Conservation (phyloP, 2,329 filamentous ascomycete species). For the Apiospora aurea region DNA sequence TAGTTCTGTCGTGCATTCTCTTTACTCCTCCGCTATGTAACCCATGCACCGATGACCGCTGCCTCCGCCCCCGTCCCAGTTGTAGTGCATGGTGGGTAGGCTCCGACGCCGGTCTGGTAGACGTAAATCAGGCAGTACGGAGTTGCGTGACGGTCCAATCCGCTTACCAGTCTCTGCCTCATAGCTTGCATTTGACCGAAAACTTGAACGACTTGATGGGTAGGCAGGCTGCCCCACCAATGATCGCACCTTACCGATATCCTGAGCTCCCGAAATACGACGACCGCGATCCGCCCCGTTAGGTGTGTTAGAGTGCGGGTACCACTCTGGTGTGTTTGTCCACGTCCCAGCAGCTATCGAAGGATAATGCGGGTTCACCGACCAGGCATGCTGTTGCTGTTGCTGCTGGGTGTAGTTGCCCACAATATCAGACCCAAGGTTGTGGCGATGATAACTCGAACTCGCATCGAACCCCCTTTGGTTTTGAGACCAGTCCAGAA, state of each 20-base stretch:
- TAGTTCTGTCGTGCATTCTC: not conserved
- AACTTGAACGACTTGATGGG: not conserved
- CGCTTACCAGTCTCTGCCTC: not conserved
- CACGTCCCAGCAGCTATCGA: not conserved
- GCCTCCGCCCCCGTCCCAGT: slow-evolving; percentile 23
- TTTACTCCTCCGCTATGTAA: slow-evolving; percentile 22
- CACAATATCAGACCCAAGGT: not conserved
- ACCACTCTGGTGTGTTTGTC: not conserved
- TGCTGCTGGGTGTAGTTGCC: not conserved
- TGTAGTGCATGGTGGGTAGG: slow-evolving; percentile 29
- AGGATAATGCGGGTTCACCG: not conserved
- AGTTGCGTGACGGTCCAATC: not conserved
- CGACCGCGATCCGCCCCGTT: not conserved
- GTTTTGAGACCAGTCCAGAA: not conserved
- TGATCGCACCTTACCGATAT: not conserved
- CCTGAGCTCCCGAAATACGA: not conserved
- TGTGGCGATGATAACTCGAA: not conserved
- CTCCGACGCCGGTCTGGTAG: slow-evolving; percentile 26
- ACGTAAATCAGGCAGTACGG: not conserved
- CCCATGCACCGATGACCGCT: slow-evolving; percentile 24
- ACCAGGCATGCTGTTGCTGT: not conserved
- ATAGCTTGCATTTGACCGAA: not conserved
- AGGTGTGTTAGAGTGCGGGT: not conserved
- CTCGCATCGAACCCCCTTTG: not conserved
- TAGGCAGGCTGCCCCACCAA: not conserved